Evolutionary conservation across 2,329 filamentous ascomycete genomes (phyloP).

Genomic region (Aureobasidium namibiae): DNA sequence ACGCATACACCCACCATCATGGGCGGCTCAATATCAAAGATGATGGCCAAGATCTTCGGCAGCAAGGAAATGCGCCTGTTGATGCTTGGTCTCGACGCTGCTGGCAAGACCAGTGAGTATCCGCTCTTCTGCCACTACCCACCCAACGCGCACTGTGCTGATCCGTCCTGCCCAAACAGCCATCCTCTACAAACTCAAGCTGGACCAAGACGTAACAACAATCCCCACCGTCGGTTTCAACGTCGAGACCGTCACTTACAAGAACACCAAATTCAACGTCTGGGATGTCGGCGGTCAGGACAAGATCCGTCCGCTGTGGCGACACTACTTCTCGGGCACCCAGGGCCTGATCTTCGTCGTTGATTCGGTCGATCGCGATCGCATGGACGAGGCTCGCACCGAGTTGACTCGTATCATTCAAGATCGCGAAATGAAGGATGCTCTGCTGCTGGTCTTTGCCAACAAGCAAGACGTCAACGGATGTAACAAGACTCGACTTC

Average conservation of each 20-base stretch:
- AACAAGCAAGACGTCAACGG: slow-evolving; percentile 98
- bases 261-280: slow-evolving; percentile 99
- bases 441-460: slow-evolving; percentile 92
- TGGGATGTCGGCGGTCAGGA: slow-evolving; percentile 99
- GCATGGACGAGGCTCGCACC: slow-evolving; percentile 92
- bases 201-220: slow-evolving; percentile 97
- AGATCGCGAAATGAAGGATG: slow-evolving; percentile 97
- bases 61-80: slow-evolving; percentile 97
- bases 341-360: slow-evolving; percentile 99
- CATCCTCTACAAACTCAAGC: slow-evolving; percentile 99
- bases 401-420: slow-evolving; percentile 98
- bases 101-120: slow-evolving; percentile 77
- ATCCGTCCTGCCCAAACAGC: slow-evolving; percentile 33
- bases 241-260: slow-evolving; percentile 99
- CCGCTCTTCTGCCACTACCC: not conserved
- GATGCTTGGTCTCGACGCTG: slow-evolving; percentile 95
- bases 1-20: slow-evolving; percentile 51
- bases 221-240: slow-evolving; percentile 99
- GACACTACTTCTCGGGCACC: slow-evolving; percentile 98
- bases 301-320: slow-evolving; percentile 99
- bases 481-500: slow-evolving; percentile 44
- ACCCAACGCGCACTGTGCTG: not conserved
- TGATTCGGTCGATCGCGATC: slow-evolving; percentile 96
- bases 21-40: slow-evolving; percentile 85
- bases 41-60: slow-evolving; percentile 98